These are phyloP conservation scores for Citrus unshiu DNA, from an alignment of 345 rosid genomes.

Conservation along the genomic window DNA sequence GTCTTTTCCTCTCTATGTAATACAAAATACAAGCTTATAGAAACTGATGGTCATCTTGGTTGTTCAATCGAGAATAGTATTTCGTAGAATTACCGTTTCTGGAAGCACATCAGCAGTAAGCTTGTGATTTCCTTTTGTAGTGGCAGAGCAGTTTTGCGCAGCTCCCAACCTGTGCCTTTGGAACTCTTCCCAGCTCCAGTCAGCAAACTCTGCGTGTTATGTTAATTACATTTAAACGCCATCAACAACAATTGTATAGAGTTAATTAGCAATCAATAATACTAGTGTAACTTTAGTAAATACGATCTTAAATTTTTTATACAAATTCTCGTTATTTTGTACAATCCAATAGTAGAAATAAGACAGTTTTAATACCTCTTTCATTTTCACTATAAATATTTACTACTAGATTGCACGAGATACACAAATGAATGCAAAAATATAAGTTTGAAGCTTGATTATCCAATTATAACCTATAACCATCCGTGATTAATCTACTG, in stretches of 20 bases:
- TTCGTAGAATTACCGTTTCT: conserved; percentile 30
- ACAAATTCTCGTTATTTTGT: too few relatives aligned
- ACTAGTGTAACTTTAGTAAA: not conserved
- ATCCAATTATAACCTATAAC: too few relatives aligned
- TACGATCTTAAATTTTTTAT: not conserved
- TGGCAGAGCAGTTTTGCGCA: conserved; percentile 98
- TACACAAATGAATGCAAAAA: too few relatives aligned
- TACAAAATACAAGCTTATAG: not conserved
- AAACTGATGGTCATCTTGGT: not conserved
- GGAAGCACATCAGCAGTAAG: conserved; percentile 62
- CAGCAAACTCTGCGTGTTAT: conserved; percentile 69
- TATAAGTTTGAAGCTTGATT: not conserved
- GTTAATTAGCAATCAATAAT: not conserved
- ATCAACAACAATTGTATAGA: too few relatives aligned
- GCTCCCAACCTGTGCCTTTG: conserved; percentile 76
- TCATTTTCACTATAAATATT: too few relatives aligned
- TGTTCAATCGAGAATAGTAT: not conserved
- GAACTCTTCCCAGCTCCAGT: conserved; percentile 95
- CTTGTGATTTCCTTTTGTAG: conserved; percentile 71
- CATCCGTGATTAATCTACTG: not conserved
- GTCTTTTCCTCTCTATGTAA: not conserved
- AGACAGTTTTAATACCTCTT: too few relatives aligned
- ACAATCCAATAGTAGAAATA: not conserved
- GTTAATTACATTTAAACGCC: not conserved
- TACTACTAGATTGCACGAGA: not conserved